Base-by-base conservation (phyloP, 2,329 filamentous ascomycete species). In the Didymella segeticola region DNA sequence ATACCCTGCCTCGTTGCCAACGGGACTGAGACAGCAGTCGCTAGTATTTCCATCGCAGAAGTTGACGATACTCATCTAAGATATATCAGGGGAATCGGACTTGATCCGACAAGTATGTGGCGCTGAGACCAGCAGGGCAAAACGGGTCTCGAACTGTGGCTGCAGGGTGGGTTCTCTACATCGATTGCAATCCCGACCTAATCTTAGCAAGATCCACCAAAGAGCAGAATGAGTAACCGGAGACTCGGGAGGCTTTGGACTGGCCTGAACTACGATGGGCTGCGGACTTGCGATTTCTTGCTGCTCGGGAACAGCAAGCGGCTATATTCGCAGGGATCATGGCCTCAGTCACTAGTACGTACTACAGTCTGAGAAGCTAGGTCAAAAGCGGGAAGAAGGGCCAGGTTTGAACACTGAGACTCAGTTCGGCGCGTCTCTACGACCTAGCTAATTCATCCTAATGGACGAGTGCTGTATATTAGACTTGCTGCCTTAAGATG, bases 131-230 rank as follows among this genome's bases (percentile, higher is more conserved):
- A 2, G n/a, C 47, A 3, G 22, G 15, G 4, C 30, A 20, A 3
- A 17, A 43, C 11, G 30, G 47, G 9, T 15, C 38, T 6, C 29
- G 47, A 4, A 25, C 19, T 6, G 43, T 50, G 33, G 17, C 23
- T n/a, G 14, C 25, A 5, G 25, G 30, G 6, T 43, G 47, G 33
- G 39, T 45, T 22, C 19, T 51, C 2, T 29, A 37, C n/a, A 45
- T 39, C 7, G 39, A 51, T 23, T 39, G 47, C n/a, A 45, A 51
- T 11, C 47, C 39, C 2, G 47, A 51, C 25, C n/a, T 39, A 20
- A 27, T 51, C 11, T 20, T 51, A 2, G 26, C 14, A 5, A 37
- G 11, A 10, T 23, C 47, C 5, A 4, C 25, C 3, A 11, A 27
- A 12, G 41, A 39, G 26, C 47, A 51, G 26, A 51, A 51, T 26